A percentile compares a stretch with the other conserved stretches of the same genome.
phyloP scores from a whole-genome alignment of 139 green algal species.

The Dunaliella sp. region DNA sequence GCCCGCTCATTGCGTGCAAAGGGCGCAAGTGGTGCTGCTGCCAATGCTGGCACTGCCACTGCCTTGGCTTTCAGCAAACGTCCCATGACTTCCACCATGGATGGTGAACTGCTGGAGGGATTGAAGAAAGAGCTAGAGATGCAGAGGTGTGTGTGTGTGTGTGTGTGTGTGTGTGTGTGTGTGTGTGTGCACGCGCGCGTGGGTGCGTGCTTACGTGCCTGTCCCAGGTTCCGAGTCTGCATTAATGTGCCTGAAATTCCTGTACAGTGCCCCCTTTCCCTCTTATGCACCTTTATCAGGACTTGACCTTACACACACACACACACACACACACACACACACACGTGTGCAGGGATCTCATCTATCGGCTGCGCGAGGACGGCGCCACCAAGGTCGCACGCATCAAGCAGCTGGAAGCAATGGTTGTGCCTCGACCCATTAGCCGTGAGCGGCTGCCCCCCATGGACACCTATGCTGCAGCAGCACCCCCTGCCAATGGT shows the following conservation, averaged over 20 bases:
- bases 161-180: background rate
- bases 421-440: constrained; percentile 39
- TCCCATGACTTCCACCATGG: background rate
- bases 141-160: constrained; percentile 20
- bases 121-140: constrained; percentile 45
- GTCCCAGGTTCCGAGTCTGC: too few species aligned
- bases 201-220: too few species aligned
- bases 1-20: constrained; percentile 47
- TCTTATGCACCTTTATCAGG: too few species aligned
- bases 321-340: background rate
- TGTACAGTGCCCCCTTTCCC: too few species aligned
- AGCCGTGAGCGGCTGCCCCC: constrained; percentile 37
- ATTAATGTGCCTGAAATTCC: too few species aligned
- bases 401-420: constrained; percentile 45
- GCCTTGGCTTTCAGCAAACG: background rate
- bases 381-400: constrained; percentile 32
- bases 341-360: constrained; percentile 34
- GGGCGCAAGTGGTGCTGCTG: background rate
- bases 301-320: background rate
- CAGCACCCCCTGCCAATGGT: background rate
- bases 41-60: background rate
- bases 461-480: constrained; percentile 6
- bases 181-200: background rate
- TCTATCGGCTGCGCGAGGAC: constrained; percentile 41
- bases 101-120: background rate